Evolutionary conservation across 768 basidiomycete genomes (phyloP), one percentile per base, ranked within the genome.

Genomic region (Gelatoporia subvermispora): DNA sequence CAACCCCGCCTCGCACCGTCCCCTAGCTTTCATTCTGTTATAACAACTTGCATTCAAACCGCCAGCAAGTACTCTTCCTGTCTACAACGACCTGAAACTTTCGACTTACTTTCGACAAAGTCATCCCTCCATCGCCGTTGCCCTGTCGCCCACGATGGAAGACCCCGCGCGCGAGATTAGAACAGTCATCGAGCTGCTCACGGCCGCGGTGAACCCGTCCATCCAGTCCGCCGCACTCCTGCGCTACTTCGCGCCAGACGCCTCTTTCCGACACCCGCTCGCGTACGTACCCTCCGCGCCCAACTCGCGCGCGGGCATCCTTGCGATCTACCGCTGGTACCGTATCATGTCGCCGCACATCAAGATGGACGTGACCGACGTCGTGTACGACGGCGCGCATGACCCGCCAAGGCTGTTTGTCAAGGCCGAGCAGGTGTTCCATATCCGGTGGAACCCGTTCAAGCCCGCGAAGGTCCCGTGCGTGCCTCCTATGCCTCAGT

Each of bases 241-340:
- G 11, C 17, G 68, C 41, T 84, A 80, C 57, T 79, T 79, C 63
- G 68, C 73, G 4, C 62, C 67, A 3, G 74, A 85, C 51, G 81
- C 78, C 21, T 71, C 67, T 2, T 80, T 85, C 60, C 72, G 69
- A 35, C 82, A 85, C 60, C 81, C 84, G 0, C 48, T 85, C 22
- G 83, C 75, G 67, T 60, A 65, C 36, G 74, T 85, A 9, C 47
- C 47, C 22, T 31, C 47, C 38, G 71, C 60, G 0, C 70, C 74
- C n/a, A 70, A 71, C 45, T 82, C 82, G 15, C 71, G 82, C 44
- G 74, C 79, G 16, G 64, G 67, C 17, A 67, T 85, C 22, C 67
- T 84, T 3, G 79, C 71, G 9, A 71, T 85, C 24, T 83, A 78
- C 59, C 79, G 82, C 56, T 85, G 81, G 80, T 82, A 82, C 60